Conservation (phyloP, 2,329 filamentous ascomycete genomes). For the Aspergillus fructus region DNA sequence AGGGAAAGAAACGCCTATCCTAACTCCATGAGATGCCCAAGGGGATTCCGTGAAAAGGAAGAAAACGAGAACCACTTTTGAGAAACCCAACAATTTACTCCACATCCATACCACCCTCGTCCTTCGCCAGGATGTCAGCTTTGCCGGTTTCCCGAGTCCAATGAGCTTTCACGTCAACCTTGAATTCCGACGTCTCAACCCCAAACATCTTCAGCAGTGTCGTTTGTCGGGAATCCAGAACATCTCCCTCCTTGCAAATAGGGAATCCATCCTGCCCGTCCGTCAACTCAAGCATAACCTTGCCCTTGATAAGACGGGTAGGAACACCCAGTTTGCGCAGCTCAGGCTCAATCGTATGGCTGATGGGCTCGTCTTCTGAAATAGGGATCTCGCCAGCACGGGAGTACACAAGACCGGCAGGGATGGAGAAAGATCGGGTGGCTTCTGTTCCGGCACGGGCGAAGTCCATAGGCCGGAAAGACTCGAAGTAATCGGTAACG, state of each 20-base stretch:
- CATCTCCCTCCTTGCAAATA: conserved; percentile 82
- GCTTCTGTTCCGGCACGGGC: conserved; percentile 81
- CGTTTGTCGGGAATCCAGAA: conserved; percentile 87
- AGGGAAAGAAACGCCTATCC: conserved; percentile 31
- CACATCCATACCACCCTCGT: conserved; percentile 42
- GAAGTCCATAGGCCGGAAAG: conserved; percentile 77
- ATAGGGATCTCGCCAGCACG: conserved; percentile 73
- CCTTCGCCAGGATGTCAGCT: conserved; percentile 40
- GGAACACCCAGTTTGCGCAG: conserved; percentile 87
- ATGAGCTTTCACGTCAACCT: conserved; percentile 72
- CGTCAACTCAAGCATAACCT: conserved; percentile 68
- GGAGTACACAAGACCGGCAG: conserved; percentile 77
- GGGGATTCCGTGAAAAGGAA: conserved; percentile 26
- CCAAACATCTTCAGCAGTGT: conserved; percentile 92
- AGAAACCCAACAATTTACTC: conserved; percentile 26
- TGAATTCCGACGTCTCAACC: conserved; percentile 87
- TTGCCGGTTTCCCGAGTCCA: conserved; percentile 42
- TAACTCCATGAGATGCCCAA: conserved; percentile 40
- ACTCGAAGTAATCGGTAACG: conserved; percentile 70
- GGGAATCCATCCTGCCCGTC: conserved; percentile 58
- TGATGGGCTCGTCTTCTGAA: conserved; percentile 81
- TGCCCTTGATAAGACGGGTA: conserved; percentile 83
- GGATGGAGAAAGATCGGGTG: conserved; percentile 74
- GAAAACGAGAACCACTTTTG: conserved; percentile 16
- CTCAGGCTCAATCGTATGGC: conserved; percentile 87